Evolutionary conservation across 1,139 yeast genomes (phyloP).

Genomic region (Yamadazyma buinensis): DNA sequence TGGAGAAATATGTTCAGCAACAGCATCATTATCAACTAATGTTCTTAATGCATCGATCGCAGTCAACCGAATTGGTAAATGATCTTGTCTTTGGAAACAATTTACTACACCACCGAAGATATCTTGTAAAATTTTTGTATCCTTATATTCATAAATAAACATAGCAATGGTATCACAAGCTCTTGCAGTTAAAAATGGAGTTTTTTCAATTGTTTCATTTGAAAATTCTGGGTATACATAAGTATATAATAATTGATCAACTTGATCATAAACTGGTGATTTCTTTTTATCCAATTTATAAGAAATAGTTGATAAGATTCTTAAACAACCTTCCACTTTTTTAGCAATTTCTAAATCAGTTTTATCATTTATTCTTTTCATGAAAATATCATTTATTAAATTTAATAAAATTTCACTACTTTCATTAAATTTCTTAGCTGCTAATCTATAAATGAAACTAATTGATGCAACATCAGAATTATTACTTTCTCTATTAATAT

Average conservation of each 20-base stretch:
- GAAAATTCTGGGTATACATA: conserved; percentile 47
- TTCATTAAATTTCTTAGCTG: conserved; percentile 45
- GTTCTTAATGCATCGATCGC: conserved; percentile 54
- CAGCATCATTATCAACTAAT: conserved; percentile 44
- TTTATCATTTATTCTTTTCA: conserved; percentile 33
- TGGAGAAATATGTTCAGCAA: conserved; percentile 43
- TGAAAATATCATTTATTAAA: conserved; percentile 50
- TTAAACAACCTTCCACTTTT: conserved; percentile 49
- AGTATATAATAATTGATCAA: conserved; percentile 42
- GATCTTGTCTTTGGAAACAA: conserved; percentile 41
- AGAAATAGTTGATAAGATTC: conserved; percentile 45
- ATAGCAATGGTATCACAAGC: conserved; percentile 55
- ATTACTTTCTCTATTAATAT: conserved; percentile 64
- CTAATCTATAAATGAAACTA: conserved; percentile 58
- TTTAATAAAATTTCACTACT: conserved; percentile 39
- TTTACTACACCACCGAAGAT: conserved; percentile 43
- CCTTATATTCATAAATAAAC: conserved; percentile 38
- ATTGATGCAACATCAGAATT: conserved; percentile 83
- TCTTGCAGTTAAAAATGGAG: conserved; percentile 52
- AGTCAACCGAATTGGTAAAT: conserved; percentile 49
- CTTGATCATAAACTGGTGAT: conserved; percentile 44
- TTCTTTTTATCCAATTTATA: conserved; percentile 34
- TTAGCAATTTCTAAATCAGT: conserved; percentile 30
- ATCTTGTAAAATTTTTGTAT: conserved; percentile 37
- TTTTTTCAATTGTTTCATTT: conserved; percentile 23